Base-by-base conservation (phyloP, 2,329 filamentous ascomycete species). In the Colletotrichum musicola region DNA sequence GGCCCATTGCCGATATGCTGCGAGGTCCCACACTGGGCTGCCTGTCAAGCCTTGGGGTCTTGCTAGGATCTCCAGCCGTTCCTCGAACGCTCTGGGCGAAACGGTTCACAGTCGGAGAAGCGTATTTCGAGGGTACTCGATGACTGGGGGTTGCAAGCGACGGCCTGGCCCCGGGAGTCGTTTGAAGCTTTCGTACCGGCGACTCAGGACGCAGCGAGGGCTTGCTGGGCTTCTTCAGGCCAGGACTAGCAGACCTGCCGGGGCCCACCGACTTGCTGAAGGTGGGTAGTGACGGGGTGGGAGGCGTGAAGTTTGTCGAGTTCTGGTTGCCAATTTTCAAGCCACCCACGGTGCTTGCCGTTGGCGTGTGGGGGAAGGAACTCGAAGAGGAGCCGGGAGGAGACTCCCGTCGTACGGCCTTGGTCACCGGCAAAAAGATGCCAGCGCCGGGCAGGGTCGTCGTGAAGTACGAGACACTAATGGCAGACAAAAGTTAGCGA, bases 241-340 rank as follows among this genome's bases (percentile, higher is more conserved):
- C 83, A 3, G 94, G 93, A 75, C 92, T 95, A 25, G 90, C 78
- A 30, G 91, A 89, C 76, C 92, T 88, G 47, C 75, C 75, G 4
- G 93, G 92, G 1, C 94, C 94, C 51, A 97, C 84, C 0, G 95
- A 97, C 79, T 97, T 93, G 77, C 94, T 96, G 81, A 98, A 96
- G 76, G 95, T 95, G 63, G 92, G 87, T 57, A 93, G 74, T 0
- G 87, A 87, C 0, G 91, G 88, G 0, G 87, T 90, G 3, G 91
- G 88, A 35, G 92, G 87, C 22, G 91, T 89, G 76, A 86, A 85
- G 75, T 87, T 88, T 42, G 84, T 87, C 25, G 88, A 85, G 76
- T 88, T 88, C 61, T 89, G 90, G 71, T 77, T 85, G 58, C 82
- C 84, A 30, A 81, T 80, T 73, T 85, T 88, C 58, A 90, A 81